phyloP scores from a whole-genome alignment of 129 eudicot genomes.

The Chrysanthemum makinoi region DNA sequence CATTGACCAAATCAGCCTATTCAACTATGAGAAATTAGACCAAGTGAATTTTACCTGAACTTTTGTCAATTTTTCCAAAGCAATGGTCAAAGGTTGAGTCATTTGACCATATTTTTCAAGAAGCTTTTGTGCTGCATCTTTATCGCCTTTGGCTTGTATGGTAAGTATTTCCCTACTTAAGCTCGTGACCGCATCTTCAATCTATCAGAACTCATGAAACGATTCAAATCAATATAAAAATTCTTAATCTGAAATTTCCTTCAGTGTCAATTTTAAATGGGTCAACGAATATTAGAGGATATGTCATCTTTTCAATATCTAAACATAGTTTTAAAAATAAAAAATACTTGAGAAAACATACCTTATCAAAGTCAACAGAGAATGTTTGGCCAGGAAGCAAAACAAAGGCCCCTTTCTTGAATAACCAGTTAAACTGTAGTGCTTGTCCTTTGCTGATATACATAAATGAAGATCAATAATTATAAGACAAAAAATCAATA shows the following conservation, averaged over 20 bases:
- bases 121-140: constrained; percentile 61
- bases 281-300: background rate
- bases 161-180: constrained; percentile 85
- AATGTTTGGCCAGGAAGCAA: constrained; percentile 66
- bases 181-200: constrained; percentile 73
- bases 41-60: constrained; percentile 52
- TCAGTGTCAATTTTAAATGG: background rate
- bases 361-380: constrained; percentile 85
- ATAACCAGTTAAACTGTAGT: constrained; percentile 86
- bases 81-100: constrained; percentile 60
- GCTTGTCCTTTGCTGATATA: constrained; percentile 88
- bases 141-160: constrained; percentile 87
- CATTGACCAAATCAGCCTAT: background rate
- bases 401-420: constrained; percentile 73
- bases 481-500: background rate
- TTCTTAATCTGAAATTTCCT: background rate
- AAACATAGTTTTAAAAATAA: background rate
- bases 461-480: background rate
- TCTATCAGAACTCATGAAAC: constrained; percentile 37
- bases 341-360: constrained; percentile 15
- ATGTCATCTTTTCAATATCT: background rate
- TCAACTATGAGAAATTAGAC: constrained; percentile 9
- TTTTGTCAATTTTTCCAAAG: constrained; percentile 54
- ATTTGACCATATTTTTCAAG: constrained; percentile 61
- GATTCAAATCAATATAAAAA: background rate